Base-by-base conservation (phyloP, 371 early-diverging fungal genomes). In the Mortierella sp. region DNA sequence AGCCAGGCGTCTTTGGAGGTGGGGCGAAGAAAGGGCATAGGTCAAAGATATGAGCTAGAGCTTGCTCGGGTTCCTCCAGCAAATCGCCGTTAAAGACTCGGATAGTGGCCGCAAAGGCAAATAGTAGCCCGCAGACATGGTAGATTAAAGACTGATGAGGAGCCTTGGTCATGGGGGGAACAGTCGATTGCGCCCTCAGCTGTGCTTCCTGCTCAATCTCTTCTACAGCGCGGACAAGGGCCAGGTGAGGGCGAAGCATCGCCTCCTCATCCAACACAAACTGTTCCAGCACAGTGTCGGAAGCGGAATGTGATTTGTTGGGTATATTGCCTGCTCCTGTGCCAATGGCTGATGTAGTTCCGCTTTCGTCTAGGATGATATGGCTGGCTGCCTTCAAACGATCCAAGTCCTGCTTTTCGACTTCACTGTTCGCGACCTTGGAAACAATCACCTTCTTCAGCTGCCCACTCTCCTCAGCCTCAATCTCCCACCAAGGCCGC, bases 401-500 rank as follows among this genome's bases (percentile, higher is more conserved):
- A 14, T 50, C 65, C 0, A 72, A 63, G 1, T 82, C 77, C 28
- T 54, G 72, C 44, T 71, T 54, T 21, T 73, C 48, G 13, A 8
- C 28, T 5, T 76, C 77, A 21, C 58, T 60, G 34, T 72, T 65
- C 13, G 44, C 38, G 19, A 77, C 70, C 48, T 81, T 70, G 8
- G 82, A 70, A 6, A 79, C 77, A 14, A 52, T 34, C 44, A 74
- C 74, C 57, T 76, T 77, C 48, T 80, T 77, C 28, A 86, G 34
- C n/a, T 86, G 82, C 2, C 83, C 87, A 13, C 75, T 57, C 55
- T 86, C 73, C 47, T 86, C 83, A 21, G 82, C 87, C 44, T 86
- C 87, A 7, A 78, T 45, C 26, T 86, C 87, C 87, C 87, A 86
- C 87, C 87, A 86, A 2, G 87, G 87, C 42, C 76, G 52, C 87